Percentiles rank a stretch among this genome's conserved stretches.
These are phyloP conservation scores for Fusarium beomiforme DNA, from an alignment of 2,329 filamentous ascomycete genomes.

Conservation along the genomic window DNA sequence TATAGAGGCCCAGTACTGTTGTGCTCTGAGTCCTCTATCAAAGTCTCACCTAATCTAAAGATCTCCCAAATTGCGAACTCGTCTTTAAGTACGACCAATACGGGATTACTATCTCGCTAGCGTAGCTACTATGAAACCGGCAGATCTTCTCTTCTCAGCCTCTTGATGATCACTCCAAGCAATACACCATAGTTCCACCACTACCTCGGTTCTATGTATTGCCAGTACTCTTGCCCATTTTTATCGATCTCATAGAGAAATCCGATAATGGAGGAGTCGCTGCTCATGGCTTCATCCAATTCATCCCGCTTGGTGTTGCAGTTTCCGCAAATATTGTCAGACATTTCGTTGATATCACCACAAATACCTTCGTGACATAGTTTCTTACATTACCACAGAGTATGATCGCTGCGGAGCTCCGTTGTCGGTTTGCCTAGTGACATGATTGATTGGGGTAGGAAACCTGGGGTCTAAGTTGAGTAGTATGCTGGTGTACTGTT, in stretches of 20 bases:
- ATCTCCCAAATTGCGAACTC: too few species aligned
- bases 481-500: too few species aligned
- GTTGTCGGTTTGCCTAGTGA: neutral
- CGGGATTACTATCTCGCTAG: neutral
- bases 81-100: too few species aligned
- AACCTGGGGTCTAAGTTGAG: too few species aligned
- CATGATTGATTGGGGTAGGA: too few species aligned
- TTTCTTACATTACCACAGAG: neutral
- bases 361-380: neutral
- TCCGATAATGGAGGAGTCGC: neutral
- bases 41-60: too few species aligned
- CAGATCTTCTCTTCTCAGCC: neutral
- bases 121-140: neutral
- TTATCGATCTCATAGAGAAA: neutral
- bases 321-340: neutral
- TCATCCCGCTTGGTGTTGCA: neutral
- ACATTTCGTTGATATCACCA: neutral
- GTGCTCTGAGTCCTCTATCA: too few species aligned
- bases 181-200: neutral
- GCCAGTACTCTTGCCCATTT: neutral
- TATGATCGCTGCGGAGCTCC: neutral
- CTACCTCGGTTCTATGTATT: neutral
- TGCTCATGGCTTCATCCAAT: neutral
- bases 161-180: accelerated
- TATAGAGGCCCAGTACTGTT: too few species aligned